These are phyloP conservation scores for Aspergillus sclerotioniger DNA, from an alignment of 495 filamentous ascomycete species.

Conservation along the genomic window DNA sequence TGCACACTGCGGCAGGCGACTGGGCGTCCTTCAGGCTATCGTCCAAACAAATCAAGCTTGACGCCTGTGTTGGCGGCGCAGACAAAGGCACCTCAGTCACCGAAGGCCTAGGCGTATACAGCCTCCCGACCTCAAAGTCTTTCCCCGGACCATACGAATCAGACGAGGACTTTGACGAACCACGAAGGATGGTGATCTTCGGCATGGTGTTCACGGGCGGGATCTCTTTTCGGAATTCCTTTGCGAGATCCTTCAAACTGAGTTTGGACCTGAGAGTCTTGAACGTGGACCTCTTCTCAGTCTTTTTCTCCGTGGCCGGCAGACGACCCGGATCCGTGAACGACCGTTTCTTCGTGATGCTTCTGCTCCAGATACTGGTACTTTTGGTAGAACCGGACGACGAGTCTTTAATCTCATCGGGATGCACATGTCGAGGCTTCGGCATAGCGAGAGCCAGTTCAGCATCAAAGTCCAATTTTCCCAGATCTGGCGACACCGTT, in stretches of 20 bases:
- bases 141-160: not conserved
- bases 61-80: constrained; percentile 12
- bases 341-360: constrained; percentile 18
- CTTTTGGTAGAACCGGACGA: not conserved
- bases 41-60: constrained; percentile 1
- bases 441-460: constrained; percentile 35
- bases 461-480: constrained; percentile 28
- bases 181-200: not conserved
- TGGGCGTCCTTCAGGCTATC: constrained; percentile 2
- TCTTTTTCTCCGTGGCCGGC: constrained; percentile 13
- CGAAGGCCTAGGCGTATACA: constrained; percentile 19
- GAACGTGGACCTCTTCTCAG: constrained; percentile 26
- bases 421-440: constrained; percentile 20
- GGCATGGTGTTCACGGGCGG: constrained; percentile 20
- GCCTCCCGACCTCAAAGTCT: constrained; percentile 12
- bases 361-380: not conserved
- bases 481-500: constrained; percentile 6
- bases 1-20: not conserved
- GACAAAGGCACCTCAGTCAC: constrained; percentile 11
- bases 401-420: not conserved
- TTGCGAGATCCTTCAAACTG: constrained; percentile 35
- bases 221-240: constrained; percentile 22
- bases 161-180: not conserved
- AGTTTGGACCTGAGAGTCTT: constrained; percentile 31
- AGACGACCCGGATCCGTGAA: constrained; percentile 17